Evolutionary conservation across 768 basidiomycete genomes (phyloP).

Genomic region (Leccinum olivaceopallidum): DNA sequence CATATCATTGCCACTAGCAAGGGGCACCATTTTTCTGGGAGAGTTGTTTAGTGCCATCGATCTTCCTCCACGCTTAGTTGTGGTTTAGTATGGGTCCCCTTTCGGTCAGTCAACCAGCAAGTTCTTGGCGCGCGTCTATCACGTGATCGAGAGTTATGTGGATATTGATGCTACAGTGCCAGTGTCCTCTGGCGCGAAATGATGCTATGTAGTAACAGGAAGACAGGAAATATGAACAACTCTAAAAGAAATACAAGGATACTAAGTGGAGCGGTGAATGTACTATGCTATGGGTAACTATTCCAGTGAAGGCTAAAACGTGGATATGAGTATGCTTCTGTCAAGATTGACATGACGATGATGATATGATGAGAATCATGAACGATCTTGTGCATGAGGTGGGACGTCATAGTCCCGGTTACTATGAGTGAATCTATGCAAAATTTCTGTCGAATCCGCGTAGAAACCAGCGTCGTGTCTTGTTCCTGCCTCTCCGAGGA

Average conservation of each 20-base stretch:
- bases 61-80: conserved; percentile 20
- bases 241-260: conserved; percentile 16
- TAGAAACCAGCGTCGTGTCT: conserved; percentile 15
- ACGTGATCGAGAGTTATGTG: conserved; percentile 12
- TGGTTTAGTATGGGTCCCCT: not conserved
- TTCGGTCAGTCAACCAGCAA: not conserved
- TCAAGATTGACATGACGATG: conserved; percentile 1
- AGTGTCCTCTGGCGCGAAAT: no score
- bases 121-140: not conserved
- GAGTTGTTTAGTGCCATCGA: conserved; percentile 67
- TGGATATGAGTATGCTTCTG: conserved; percentile 22
- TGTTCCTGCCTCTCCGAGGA: conserved; percentile 17
- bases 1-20: conserved; percentile 67
- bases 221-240: conserved; percentile 6
- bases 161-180: not conserved
- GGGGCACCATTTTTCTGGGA: conserved; percentile 72
- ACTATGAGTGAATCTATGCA: conserved; percentile 34
- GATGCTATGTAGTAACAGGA: not conserved
- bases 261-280: conserved; percentile 6
- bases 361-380: conserved; percentile 9
- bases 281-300: conserved; percentile 7
- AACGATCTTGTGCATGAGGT: conserved; percentile 7
- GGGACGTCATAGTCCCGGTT: conserved; percentile 10
- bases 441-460: conserved; percentile 36
- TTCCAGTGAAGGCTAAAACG: conserved; percentile 9